Evolutionary conservation across 75 land plant genomes (phyloP).

Genomic region (Azolla pinnata): DNA sequence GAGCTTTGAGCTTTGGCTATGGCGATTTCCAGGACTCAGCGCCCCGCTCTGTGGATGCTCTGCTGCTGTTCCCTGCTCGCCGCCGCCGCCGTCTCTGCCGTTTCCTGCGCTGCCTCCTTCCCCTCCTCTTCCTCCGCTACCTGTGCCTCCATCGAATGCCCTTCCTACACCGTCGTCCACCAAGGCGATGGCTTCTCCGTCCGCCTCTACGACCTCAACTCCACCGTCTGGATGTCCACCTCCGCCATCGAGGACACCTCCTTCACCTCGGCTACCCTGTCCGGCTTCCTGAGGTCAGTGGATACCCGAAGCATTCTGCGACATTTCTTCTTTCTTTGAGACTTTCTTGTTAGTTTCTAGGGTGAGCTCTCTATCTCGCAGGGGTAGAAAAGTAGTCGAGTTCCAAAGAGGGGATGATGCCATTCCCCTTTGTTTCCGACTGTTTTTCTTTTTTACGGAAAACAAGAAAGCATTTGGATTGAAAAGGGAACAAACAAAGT

Average conservation of each 20-base stretch:
- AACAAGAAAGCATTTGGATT: no score
- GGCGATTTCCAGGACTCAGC: no score
- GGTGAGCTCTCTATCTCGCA: background rate
- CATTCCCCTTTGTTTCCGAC: background rate
- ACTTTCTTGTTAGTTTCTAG: background rate
- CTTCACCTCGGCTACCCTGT: conserved; percentile 36
- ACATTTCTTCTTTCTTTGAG: background rate
- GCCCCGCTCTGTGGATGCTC: no score
- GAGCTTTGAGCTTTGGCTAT: no score
- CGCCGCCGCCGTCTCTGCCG: no score
- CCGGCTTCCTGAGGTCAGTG: conserved; percentile 42
- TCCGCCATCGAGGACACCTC: conserved; percentile 47
- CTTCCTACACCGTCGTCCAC: conserved; percentile 30
- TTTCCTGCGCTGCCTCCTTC: background rate
- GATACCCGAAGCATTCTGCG: background rate
- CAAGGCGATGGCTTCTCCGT: conserved; percentile 35
- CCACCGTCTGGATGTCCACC: conserved; percentile 46
- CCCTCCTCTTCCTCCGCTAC: conserved; percentile 21
- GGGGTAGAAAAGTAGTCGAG: background rate
- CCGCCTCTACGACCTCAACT: conserved; percentile 49
- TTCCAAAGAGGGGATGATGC: background rate
- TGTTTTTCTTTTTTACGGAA: background rate
- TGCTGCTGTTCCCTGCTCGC: no score
- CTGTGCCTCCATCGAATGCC: conserved; percentile 57
- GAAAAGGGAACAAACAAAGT: no score